A percentile compares a stretch with the other conserved stretches of the same genome.
Evolutionary conservation across 1,139 yeast genomes (phyloP).

Genomic region (Geotrichum histeridarum): DNA sequence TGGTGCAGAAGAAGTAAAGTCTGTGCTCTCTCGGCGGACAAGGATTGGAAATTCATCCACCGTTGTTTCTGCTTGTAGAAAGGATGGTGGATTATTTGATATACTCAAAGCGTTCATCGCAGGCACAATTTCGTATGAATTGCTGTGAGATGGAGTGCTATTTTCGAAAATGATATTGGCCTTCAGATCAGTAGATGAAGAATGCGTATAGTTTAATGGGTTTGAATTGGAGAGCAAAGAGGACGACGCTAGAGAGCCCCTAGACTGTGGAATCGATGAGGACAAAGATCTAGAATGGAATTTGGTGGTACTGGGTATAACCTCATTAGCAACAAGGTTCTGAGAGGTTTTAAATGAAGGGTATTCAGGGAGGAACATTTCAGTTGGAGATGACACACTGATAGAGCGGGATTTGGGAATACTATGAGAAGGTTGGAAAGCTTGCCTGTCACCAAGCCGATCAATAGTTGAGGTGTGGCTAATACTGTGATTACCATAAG

Average conservation of each 20-base stretch:
- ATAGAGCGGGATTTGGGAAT: conserved; percentile 45
- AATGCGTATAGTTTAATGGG: neutral
- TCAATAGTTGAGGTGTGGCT: neutral
- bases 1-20: neutral
- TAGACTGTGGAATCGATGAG: conserved; percentile 3
- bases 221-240: neutral
- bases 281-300: conserved; percentile 6
- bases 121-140: neutral
- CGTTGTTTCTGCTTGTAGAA: conserved; percentile 36
- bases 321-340: neutral
- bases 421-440: conserved; percentile 50
- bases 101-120: neutral
- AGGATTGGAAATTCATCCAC: conserved; percentile 43
- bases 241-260: neutral
- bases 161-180: conserved; percentile 1
- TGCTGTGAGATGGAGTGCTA: neutral
- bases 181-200: neutral
- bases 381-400: conserved; percentile 41
- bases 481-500: conserved; percentile 2
- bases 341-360: neutral
- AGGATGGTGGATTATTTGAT: conserved; percentile 20
- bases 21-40: conserved; percentile 35
- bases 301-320: neutral
- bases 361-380: neutral
- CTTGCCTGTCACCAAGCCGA: neutral